Conservation (phyloP, 805 yeast species). For the Metschnikowia colocasiae region DNA sequence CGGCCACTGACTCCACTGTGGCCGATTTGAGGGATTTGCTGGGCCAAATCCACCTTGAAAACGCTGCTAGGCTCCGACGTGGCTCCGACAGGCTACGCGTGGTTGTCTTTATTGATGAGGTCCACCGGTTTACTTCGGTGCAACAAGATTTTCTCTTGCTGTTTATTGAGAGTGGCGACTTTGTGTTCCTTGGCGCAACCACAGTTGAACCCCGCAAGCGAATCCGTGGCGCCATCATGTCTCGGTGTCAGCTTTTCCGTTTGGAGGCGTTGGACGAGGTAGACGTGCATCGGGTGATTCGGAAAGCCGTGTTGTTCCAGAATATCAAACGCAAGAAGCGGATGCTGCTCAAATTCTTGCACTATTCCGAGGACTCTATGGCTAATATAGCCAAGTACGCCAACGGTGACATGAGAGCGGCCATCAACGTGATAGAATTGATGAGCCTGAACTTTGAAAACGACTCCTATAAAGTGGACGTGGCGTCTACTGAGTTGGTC, state of each 20-base stretch:
- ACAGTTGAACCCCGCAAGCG: conserved; percentile 71
- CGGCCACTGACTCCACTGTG: conserved; percentile 75
- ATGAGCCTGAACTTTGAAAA: conserved; percentile 16
- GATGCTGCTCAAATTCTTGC: conserved; percentile 13
- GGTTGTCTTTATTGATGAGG: conserved; percentile 85
- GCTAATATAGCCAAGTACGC: conserved; percentile 18
- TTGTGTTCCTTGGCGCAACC: conserved; percentile 90
- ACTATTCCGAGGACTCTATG: conserved; percentile 15
- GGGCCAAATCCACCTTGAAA: conserved; percentile 46
- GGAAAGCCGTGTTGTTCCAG: conserved; percentile 49
- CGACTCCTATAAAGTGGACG: background rate
- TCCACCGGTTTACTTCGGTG: conserved; percentile 78
- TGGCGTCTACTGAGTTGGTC: background rate
- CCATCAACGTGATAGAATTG: conserved; percentile 33
- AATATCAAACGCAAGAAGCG: conserved; percentile 23
- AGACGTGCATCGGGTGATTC: conserved; percentile 53
- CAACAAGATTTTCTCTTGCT: conserved; percentile 90
- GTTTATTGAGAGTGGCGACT: conserved; percentile 76
- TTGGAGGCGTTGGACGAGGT: conserved; percentile 48
- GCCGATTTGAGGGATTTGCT: conserved; percentile 60
- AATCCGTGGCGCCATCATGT: conserved; percentile 73
- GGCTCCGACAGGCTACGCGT: conserved; percentile 16
- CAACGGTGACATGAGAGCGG: conserved; percentile 33
- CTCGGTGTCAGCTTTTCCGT: conserved; percentile 79
- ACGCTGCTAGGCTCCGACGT: conserved; percentile 35